phyloP scores from a whole-genome alignment of 2,329 filamentous ascomycete genomes.

The Fusarium buharicum region DNA sequence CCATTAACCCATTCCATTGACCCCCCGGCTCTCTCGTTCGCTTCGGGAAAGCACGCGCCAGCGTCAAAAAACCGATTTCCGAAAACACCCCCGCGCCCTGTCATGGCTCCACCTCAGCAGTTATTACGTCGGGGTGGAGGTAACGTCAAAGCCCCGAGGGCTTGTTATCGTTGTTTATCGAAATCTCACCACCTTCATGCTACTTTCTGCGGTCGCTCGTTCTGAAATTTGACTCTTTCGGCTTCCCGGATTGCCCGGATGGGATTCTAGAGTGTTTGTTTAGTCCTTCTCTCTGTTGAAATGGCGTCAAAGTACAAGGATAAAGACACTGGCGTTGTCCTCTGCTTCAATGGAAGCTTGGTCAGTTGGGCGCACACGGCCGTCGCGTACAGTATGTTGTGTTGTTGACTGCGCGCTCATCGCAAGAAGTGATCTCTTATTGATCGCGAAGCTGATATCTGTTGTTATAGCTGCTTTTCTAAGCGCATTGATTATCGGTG shows the following conservation, averaged over 20 bases:
- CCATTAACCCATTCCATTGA: background rate
- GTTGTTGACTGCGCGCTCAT: conserved; percentile 7
- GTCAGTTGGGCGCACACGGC: conserved; percentile 88
- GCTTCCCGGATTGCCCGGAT: conserved; percentile 49
- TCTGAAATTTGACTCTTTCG: conserved; percentile 24
- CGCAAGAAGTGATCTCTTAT: background rate
- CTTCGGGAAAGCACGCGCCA: conserved; percentile 38
- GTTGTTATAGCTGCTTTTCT: conserved; percentile 77
- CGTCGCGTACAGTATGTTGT: conserved; percentile 77
- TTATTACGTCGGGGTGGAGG: conserved; percentile 44
- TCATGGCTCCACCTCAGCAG: conserved; percentile 36
- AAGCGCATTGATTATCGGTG: conserved; percentile 84
- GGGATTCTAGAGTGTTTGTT: conserved; percentile 42
- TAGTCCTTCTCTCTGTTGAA: conserved; percentile 37
- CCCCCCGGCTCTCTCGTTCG: conserved; percentile 14
- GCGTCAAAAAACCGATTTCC: conserved; percentile 39
- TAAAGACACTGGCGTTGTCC: conserved; percentile 68
- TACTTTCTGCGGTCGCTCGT: conserved; percentile 31
- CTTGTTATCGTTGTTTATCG: conserved; percentile 29
- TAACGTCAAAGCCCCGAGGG: conserved; percentile 45
- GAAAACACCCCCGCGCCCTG: conserved; percentile 22
- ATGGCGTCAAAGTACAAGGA: conserved; percentile 68
- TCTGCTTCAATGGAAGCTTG: conserved; percentile 85
- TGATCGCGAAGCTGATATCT: conserved; percentile 35
- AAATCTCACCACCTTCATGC: conserved; percentile 44